phyloP scores from a whole-genome alignment of 2,329 filamentous ascomycete genomes.

The Purpureocillium takamizusanense region DNA sequence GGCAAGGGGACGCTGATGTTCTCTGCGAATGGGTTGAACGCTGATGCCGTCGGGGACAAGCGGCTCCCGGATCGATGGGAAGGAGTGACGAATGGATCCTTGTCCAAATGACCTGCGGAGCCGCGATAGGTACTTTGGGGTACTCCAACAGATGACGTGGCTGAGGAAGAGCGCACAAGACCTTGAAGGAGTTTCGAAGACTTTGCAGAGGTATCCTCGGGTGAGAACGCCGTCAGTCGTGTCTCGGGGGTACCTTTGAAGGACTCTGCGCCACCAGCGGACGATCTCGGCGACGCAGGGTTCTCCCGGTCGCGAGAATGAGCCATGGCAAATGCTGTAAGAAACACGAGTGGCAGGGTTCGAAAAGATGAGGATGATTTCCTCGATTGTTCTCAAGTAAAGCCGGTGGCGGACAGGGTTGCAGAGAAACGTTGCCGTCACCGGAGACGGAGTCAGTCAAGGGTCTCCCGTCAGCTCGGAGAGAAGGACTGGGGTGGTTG shows the following conservation, averaged over 20 bases:
- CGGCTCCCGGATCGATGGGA: constrained; percentile 26
- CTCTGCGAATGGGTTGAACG: constrained; percentile 42
- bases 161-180: constrained; percentile 19
- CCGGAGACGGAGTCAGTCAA: too few species aligned
- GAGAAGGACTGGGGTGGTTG: too few species aligned
- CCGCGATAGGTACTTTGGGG: constrained; percentile 15
- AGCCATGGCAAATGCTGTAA: constrained; percentile 22
- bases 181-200: constrained; percentile 27
- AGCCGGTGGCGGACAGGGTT: too few species aligned
- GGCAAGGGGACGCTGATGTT: constrained; percentile 8
- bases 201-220: constrained; percentile 41
- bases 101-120: constrained; percentile 22
- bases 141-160: constrained; percentile 16
- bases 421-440: too few species aligned
- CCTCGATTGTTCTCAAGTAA: too few species aligned
- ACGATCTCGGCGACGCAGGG: constrained; percentile 41
- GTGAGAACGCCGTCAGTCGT: constrained; percentile 54
- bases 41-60: constrained; percentile 54
- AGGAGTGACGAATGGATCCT: constrained; percentile 46
- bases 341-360: neutral
- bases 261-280: constrained; percentile 43
- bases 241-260: constrained; percentile 57
- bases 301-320: constrained; percentile 28
- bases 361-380: too few species aligned
- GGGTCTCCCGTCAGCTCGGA: too few species aligned